Evolutionary conservation across 768 basidiomycete species (phyloP).

Genomic region (Kwoniella botswanensis): DNA sequence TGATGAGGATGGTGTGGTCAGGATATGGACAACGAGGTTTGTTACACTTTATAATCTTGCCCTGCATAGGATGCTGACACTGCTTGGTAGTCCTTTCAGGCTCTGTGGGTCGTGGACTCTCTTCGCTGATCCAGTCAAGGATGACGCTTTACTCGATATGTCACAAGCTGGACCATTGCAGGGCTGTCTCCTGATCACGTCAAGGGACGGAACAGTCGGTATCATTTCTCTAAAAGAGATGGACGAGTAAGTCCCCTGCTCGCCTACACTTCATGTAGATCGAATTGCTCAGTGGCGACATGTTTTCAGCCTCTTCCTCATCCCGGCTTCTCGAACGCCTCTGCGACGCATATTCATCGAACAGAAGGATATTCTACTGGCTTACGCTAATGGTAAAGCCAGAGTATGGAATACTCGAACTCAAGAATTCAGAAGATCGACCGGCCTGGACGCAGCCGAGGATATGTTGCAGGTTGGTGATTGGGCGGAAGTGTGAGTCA

Average conservation of each 20-base stretch:
- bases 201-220: constrained; percentile 79
- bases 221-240: constrained; percentile 74
- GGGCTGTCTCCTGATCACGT: constrained; percentile 73
- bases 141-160: constrained; percentile 40
- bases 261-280: constrained; percentile 6
- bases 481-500: constrained; percentile 73
- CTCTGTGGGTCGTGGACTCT: constrained; percentile 73
- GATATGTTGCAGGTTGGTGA: constrained; percentile 73
- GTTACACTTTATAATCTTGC: constrained; percentile 7
- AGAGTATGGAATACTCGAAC: constrained; percentile 86
- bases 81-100: constrained; percentile 59
- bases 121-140: constrained; percentile 69
- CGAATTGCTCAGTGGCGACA: background rate
- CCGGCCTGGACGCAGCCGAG: constrained; percentile 73
- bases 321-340: constrained; percentile 79
- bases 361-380: constrained; percentile 72
- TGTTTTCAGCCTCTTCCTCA: constrained; percentile 68
- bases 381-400: constrained; percentile 76
- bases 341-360: constrained; percentile 70
- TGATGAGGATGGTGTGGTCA: constrained; percentile 53
- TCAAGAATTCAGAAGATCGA: constrained; percentile 83
- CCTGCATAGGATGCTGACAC: constrained; percentile 8
- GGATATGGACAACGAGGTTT: constrained; percentile 52
- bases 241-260: constrained; percentile 68
- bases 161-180: constrained; percentile 63